These are phyloP conservation scores for Cyclotella distinguenda DNA, from an alignment of 108 stramenopile genomes.

Conservation along the genomic window DNA sequence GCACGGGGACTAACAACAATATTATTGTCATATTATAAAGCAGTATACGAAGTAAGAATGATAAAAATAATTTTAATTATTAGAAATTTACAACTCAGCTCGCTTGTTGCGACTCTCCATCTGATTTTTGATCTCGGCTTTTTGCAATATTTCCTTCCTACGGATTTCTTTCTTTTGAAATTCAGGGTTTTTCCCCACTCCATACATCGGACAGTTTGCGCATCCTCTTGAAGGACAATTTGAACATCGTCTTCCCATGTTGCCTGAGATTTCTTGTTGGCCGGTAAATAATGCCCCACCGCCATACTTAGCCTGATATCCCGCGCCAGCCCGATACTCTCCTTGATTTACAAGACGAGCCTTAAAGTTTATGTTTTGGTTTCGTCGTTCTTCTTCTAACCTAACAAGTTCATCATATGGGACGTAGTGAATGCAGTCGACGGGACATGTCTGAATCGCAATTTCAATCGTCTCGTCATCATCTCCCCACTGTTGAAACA, in stretches of 20 bases:
- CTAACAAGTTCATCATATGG: slow-evolving; percentile 79
- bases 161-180: slow-evolving; percentile 69
- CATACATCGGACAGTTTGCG: slow-evolving; percentile 86
- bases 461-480: slow-evolving; percentile 79
- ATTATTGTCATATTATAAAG: no score
- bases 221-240: slow-evolving; percentile 83
- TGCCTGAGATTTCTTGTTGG: slow-evolving; percentile 74
- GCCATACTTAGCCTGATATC: slow-evolving; percentile 37
- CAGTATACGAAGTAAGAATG: no score
- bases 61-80: no score
- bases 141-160: slow-evolving; percentile 53
- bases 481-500: slow-evolving; percentile 93
- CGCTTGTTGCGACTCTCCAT: slow-evolving; percentile 89
- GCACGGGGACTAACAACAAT: no score
- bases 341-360: slow-evolving; percentile 79
- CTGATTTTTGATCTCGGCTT: slow-evolving; percentile 66
- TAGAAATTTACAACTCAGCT: slow-evolving; percentile 86
- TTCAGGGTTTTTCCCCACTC: slow-evolving; percentile 88
- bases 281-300: slow-evolving; percentile 64
- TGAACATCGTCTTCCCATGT: slow-evolving; percentile 71
- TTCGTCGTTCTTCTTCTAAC: slow-evolving; percentile 81
- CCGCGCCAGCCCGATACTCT: slow-evolving; percentile 46
- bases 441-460: slow-evolving; percentile 91
- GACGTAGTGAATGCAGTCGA: slow-evolving; percentile 93
- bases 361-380: slow-evolving; percentile 89